Evolutionary conservation across 2,329 filamentous ascomycete species (phyloP).

Genomic region (Dothideomycetidae sp.): DNA sequence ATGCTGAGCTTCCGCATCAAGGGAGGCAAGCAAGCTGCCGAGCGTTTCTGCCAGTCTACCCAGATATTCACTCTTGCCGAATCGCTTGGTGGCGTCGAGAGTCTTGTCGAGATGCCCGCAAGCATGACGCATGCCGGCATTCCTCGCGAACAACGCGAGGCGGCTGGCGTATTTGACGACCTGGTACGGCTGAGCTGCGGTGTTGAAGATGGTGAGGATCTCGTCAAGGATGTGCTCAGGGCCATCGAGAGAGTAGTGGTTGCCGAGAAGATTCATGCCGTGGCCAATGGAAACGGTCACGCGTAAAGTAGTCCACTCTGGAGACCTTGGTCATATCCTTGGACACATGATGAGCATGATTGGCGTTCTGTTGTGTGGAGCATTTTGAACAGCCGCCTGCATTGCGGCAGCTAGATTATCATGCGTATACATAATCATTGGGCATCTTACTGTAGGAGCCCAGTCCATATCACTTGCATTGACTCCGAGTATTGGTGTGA

Average conservation of each 20-base stretch:
- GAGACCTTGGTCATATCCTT: too few relatives aligned
- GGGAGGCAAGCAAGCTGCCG: constrained; percentile 72
- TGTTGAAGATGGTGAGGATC: constrained; percentile 77
- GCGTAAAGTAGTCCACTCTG: too few relatives aligned
- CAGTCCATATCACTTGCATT: too few relatives aligned
- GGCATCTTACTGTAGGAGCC: too few relatives aligned
- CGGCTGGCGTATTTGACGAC: constrained; percentile 87
- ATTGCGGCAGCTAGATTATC: too few relatives aligned
- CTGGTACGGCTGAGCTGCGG: constrained; percentile 87
- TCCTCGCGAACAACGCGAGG: constrained; percentile 76
- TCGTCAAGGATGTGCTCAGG: constrained; percentile 67
- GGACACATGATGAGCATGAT: too few relatives aligned
- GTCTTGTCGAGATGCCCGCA: constrained; percentile 77
- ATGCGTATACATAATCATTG: too few relatives aligned
- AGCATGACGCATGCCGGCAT: constrained; percentile 98
- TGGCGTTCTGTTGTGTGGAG: too few relatives aligned
- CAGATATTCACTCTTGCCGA: constrained; percentile 88
- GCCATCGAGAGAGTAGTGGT: constrained; percentile 66
- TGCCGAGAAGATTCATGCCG: constrained; percentile 32
- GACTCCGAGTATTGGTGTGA: too few relatives aligned
- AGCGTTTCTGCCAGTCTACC: constrained; percentile 82
- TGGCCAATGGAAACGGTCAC: constrained; percentile 13
- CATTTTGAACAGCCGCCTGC: too few relatives aligned
- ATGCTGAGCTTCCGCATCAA: constrained; percentile 95
- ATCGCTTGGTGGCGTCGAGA: constrained; percentile 83